These are phyloP conservation scores for Tetrahymena borealis DNA, from an alignment of 73 alveolate genomes.

Conservation along the genomic window DNA sequence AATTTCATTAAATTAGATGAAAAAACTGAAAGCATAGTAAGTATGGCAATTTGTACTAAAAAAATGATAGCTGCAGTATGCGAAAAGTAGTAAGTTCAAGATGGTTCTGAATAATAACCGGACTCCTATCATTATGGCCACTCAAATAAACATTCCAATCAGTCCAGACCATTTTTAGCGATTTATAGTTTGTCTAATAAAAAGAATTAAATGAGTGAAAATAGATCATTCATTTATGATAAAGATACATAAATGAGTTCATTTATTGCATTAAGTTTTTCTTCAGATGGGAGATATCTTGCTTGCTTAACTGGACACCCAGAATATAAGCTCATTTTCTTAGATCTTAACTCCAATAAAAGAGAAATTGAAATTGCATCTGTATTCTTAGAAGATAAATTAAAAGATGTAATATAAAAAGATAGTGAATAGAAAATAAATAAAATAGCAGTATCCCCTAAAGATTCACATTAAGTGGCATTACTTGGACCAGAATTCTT, in stretches of 20 bases:
- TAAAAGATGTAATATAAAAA: conserved; percentile 31
- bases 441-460: conserved; percentile 68
- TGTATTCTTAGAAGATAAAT: not conserved
- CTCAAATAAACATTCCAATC: not conserved
- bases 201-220: conserved; percentile 16
- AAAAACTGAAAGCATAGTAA: conserved; percentile 13
- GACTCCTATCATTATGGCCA: not conserved
- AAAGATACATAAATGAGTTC: conserved; percentile 34
- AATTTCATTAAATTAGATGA: conserved; percentile 22
- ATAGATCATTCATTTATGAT: conserved; percentile 14
- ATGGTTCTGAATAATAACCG: not conserved
- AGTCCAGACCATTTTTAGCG: conserved; percentile 24
- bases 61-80: conserved; percentile 38
- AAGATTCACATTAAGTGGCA: conserved; percentile 70
- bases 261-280: conserved; percentile 35
- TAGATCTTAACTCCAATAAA: conserved; percentile 33
- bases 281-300: conserved; percentile 48
- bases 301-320: conserved; percentile 48
- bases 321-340: conserved; percentile 39
- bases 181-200: conserved; percentile 21
- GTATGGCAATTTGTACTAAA: conserved; percentile 36
- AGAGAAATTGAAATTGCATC: not conserved
- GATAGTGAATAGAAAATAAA: conserved; percentile 37
- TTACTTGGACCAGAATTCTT: conserved; percentile 61
- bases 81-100: conserved; percentile 9